These are phyloP conservation scores for Phytomonas sp. DNA, from an alignment of 208 protist genomes.

Conservation along the genomic window DNA sequence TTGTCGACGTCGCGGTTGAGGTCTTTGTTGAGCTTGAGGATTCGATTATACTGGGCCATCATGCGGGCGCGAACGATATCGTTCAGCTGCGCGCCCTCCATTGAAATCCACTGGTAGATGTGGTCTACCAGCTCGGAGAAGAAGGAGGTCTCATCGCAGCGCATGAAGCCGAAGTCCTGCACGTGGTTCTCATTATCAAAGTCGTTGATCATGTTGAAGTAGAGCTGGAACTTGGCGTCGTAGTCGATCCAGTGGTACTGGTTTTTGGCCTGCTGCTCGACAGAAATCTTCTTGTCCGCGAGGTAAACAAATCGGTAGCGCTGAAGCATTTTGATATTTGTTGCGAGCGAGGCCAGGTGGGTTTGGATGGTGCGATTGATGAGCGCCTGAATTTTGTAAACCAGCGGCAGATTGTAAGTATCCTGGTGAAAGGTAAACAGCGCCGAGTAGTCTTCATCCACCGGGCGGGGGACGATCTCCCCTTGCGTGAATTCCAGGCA, in stretches of 20 bases:
- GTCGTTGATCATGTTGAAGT: slow-evolving; percentile 91
- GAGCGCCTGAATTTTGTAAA: slow-evolving; percentile 85
- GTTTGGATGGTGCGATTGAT: slow-evolving; percentile 91
- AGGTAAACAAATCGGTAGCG: slow-evolving; percentile 91
- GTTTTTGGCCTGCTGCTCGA: slow-evolving; percentile 91
- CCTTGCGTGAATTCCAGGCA: slow-evolving; percentile 93
- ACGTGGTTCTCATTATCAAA: slow-evolving; percentile 81
- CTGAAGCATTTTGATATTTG: slow-evolving; percentile 91
- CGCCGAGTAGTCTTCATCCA: slow-evolving; percentile 73
- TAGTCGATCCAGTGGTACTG: slow-evolving; percentile 93
- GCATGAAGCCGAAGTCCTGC: slow-evolving; percentile 94
- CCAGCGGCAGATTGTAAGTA: slow-evolving; percentile 81
- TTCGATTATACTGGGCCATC: slow-evolving; percentile 58
- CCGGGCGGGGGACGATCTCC: slow-evolving; percentile 76
- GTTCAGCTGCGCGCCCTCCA: slow-evolving; percentile 92
- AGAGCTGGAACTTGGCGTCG: slow-evolving; percentile 92
- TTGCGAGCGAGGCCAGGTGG: slow-evolving; percentile 79
- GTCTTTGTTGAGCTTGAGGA: slow-evolving; percentile 83
- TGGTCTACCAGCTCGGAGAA: slow-evolving; percentile 87
- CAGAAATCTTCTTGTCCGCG: slow-evolving; percentile 90
- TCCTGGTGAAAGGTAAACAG: slow-evolving; percentile 95
- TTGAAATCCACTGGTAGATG: slow-evolving; percentile 89
- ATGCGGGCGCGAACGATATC: slow-evolving; percentile 75
- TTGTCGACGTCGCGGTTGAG: slow-evolving; percentile 82
- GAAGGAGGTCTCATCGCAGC: slow-evolving; percentile 87